A percentile compares a stretch with the other conserved stretches of the same genome.
Conservation (phyloP, 352 stramenopile genomes). For the Halophytophthora batemanensis region DNA sequence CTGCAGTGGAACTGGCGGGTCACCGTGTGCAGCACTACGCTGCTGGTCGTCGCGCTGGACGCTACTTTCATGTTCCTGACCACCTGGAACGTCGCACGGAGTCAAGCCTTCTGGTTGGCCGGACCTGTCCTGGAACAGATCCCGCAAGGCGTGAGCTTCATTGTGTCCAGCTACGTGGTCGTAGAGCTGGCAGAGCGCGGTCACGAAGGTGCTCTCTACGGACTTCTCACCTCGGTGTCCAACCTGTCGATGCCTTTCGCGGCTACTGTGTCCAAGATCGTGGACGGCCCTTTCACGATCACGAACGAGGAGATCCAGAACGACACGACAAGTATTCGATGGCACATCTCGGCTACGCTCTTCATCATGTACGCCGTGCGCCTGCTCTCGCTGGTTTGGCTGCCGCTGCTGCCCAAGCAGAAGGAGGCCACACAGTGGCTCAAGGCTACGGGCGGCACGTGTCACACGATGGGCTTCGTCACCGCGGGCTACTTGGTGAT, state of each 20-base stretch:
- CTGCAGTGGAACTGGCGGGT: constrained; percentile 51
- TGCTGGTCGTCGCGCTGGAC: constrained; percentile 40
- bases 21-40: constrained; percentile 31
- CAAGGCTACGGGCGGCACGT: constrained; percentile 30
- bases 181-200: constrained; percentile 56
- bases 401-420: constrained; percentile 55
- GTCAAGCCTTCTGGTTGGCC: constrained; percentile 64
- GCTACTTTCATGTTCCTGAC: constrained; percentile 32
- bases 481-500: constrained; percentile 36
- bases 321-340: constrained; percentile 34
- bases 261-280: constrained; percentile 37
- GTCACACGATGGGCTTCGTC: constrained; percentile 32
- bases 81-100: constrained; percentile 50
- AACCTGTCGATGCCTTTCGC: constrained; percentile 47
- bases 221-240: constrained; percentile 45
- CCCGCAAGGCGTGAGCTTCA: constrained; percentile 43
- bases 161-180: constrained; percentile 53
- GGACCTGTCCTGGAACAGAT: constrained; percentile 45
- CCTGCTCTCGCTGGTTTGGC: constrained; percentile 41
- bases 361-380: constrained; percentile 52
- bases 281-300: constrained; percentile 37
- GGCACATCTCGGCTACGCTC: constrained; percentile 32
- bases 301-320: constrained; percentile 28
- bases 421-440: constrained; percentile 51
- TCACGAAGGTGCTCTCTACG: constrained; percentile 57